phyloP scores from a whole-genome alignment of 2,329 filamentous ascomycete genomes.

The Tolypocladium paradoxum region DNA sequence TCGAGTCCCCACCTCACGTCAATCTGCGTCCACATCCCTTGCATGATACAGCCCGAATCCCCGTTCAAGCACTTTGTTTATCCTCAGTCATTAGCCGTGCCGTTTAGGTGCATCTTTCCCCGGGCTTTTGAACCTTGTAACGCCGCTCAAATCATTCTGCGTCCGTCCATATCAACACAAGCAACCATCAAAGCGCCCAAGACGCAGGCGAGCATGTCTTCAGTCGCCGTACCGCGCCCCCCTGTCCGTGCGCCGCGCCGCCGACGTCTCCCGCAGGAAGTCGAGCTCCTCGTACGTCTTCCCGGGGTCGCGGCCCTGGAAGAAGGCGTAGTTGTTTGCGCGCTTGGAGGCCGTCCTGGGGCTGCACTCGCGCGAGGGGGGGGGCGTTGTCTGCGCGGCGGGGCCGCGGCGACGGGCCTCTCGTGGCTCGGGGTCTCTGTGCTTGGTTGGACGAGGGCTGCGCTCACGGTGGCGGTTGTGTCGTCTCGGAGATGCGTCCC shows the following conservation, averaged over 20 bases:
- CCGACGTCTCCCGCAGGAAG: constrained; percentile 3
- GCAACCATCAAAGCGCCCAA: neutral
- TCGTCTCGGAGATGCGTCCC: neutral
- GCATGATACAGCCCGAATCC: neutral
- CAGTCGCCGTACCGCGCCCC: neutral
- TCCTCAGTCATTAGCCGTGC: neutral
- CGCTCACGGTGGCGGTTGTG: neutral
- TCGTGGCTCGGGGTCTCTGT: neutral
- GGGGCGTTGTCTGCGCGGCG: neutral
- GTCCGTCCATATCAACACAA: neutral
- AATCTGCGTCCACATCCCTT: neutral
- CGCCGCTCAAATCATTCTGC: neutral
- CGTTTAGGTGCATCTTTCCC: neutral
- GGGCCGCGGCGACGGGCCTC: neutral
- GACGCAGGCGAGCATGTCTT: neutral
- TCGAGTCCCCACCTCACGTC: neutral
- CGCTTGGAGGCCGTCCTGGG: constrained; percentile 4
- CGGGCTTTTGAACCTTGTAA: neutral
- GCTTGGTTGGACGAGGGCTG: neutral
- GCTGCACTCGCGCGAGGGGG: constrained; percentile 1
- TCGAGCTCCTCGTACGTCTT: constrained; percentile 12
- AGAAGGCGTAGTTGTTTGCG: constrained; percentile 17
- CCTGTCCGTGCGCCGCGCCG: neutral
- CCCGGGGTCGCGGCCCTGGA: constrained; percentile 13
- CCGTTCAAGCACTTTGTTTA: neutral